A percentile compares a stretch with the other conserved stretches of the same genome.
phyloP scores from a whole-genome alignment of 768 basidiomycete genomes.

The Russula emetica region DNA sequence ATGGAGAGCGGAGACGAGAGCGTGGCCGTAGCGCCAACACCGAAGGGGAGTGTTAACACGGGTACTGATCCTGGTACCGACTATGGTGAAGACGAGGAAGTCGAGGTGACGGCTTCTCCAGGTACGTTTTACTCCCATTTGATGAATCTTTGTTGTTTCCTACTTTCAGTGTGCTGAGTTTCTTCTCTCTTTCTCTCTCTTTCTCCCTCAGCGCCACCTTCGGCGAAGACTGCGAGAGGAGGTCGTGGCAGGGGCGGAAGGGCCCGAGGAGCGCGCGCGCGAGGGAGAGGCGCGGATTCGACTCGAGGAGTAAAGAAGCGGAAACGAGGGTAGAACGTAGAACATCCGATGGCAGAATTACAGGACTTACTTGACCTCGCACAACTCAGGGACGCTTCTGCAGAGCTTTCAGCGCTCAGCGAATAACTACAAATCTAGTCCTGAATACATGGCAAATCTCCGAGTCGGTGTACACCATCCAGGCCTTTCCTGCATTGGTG shows the following conservation, averaged over 20 bases:
- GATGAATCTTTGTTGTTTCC: background rate
- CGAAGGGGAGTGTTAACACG: slow-evolving; percentile 62
- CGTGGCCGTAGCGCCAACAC: slow-evolving; percentile 47
- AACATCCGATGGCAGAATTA: background rate
- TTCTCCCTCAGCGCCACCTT: slow-evolving; percentile 18
- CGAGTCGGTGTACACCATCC: background rate
- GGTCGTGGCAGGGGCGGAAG: slow-evolving; percentile 19
- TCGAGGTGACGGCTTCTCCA: slow-evolving; percentile 35
- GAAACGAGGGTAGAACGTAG: slow-evolving; percentile 16
- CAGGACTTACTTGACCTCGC: background rate
- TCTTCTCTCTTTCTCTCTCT: too few relatives aligned
- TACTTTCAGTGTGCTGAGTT: background rate
- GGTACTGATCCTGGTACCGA: slow-evolving; percentile 69
- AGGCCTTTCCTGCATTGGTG: slow-evolving; percentile 3
- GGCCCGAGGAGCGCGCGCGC: slow-evolving; percentile 18
- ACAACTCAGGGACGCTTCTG: background rate
- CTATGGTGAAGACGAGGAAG: slow-evolving; percentile 60
- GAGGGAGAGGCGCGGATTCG: slow-evolving; percentile 18
- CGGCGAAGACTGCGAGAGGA: slow-evolving; percentile 18
- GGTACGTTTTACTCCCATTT: slow-evolving; percentile 11
- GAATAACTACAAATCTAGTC: background rate
- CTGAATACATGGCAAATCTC: background rate
- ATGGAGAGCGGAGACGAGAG: slow-evolving; percentile 79
- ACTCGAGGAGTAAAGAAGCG: slow-evolving; percentile 21
- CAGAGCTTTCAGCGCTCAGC: background rate